Base-by-base conservation (phyloP, 2,329 filamentous ascomycete species). In the Apiospora koreana region DNA sequence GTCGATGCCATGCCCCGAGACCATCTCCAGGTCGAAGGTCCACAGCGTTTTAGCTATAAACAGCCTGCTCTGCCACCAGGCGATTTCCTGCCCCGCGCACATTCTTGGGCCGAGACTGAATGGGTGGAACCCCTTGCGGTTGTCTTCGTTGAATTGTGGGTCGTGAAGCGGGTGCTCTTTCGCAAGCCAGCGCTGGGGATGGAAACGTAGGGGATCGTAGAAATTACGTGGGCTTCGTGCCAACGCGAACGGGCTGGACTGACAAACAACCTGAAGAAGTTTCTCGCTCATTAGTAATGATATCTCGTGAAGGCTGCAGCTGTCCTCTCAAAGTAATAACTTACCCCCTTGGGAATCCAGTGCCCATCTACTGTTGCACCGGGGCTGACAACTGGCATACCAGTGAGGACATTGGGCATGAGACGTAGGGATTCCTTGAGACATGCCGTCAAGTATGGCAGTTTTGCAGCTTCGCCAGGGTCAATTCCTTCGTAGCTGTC, bases 391-490 rank as follows among this genome's bases (percentile, higher is more conserved):
- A 74, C 73, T 1, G 76, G 72, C 42, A 74, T 50, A 1, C 76
- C 76, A 14, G 70, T 73, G 28, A 65, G 68, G 8, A 69, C 69
- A 9, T 68, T 71, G 12, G 71, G 69, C 12, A 67, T 70, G 25
- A 75, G 25, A 18, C 76, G 74, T 41, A 77, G 65, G 25, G 70
- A 42, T 58, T 77, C 81, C 31, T 77, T 69, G 1, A 83, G 71
- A n/a, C 77, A 77, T 1, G 80, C 80, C 16, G 75, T 72, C 23
- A 82, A 74, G 68, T 82, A 81, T 3, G 73, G 69, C 2, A 80
- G 69, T 46, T 70, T 65, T 4, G 46, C 46, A 2, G 46, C 46
- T 9, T n/a, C 3, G 5, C n/a, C n/a, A 0, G 46, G 46, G 3
- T 2, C 4, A 10, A 50, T 50, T 50, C 25, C n/a, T 9, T 12